Evolutionary conservation across 1,139 yeast species (phyloP), one percentile per base, ranked within the genome.

Genomic region (Diutina rugosa): DNA sequence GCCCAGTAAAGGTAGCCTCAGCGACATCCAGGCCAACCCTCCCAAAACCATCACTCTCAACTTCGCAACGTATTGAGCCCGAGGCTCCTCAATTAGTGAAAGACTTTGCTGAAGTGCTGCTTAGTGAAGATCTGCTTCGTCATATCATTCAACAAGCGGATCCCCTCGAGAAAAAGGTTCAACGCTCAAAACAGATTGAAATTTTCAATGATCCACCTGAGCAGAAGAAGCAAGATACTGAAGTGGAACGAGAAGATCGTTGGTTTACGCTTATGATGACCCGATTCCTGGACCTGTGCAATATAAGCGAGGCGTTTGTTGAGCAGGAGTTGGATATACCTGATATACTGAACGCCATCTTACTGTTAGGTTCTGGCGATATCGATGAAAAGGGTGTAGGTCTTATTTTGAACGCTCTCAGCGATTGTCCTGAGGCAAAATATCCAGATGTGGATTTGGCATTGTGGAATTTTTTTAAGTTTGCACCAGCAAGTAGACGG

Each of bases 241-340:
- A 72, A 21, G 26, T 21, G 26, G 26, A 21, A 56, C 60, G 69
- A 1, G 77, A 73, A 30, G 59, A 64, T 57, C 75, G 72, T 58
- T 75, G 79, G 79, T 74, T 72, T 61, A 74, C 72, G 57, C 72
- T 69, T 55, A 76, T 72, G 61, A 59, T 73, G 44, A 72, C 76
- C 1, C 70, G 65, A 41, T 59, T 63, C 4, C 58, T 60, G 16
- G 59, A 57, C 56, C 14, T 55, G 6, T 60, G 49, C 4, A 56
- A 55, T 6, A 59, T 57, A 1, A 67, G 64, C 2, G 58, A 56
- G 6, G 56, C 62, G 2, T 59, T 65, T 44, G 66, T 65, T n/a
- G 56, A 57, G 10, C 69, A 67, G 55, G 62, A 65, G 47, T 41
- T 46, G 1, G 54, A 68, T n/a, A 69, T 72, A 57, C 53, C 58